phyloP scores from a whole-genome alignment of 2,329 filamentous ascomycete genomes.

The Bipolaris cookei region DNA sequence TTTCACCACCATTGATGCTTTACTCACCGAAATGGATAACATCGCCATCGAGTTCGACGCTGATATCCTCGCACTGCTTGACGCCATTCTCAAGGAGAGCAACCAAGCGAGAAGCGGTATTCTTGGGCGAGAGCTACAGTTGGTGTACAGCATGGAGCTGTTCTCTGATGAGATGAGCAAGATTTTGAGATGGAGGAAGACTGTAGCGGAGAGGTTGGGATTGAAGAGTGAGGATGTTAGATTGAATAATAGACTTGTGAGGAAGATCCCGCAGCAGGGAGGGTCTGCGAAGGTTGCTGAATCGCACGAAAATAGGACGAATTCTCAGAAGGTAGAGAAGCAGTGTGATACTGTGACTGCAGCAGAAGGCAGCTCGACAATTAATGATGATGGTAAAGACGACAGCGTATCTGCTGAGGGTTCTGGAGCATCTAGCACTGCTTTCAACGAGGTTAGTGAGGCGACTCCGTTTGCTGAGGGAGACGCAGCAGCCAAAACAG shows the following conservation, averaged over 20 bases:
- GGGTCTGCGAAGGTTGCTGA: not conserved
- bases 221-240: slow-evolving; percentile 11
- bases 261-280: not conserved
- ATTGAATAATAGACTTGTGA: not conserved
- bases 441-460: not conserved
- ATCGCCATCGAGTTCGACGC: slow-evolving; percentile 65
- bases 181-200: slow-evolving; percentile 40
- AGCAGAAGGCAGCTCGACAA: no score
- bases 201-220: slow-evolving; percentile 40
- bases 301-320: not conserved
- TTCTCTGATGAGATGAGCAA: slow-evolving; percentile 39
- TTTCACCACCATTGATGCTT: slow-evolving; percentile 59
- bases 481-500: not conserved
- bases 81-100: slow-evolving; percentile 42
- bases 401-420: not conserved
- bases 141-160: slow-evolving; percentile 47
- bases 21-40: slow-evolving; percentile 70
- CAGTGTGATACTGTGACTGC: not conserved
- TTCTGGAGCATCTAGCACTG: not conserved
- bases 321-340: not conserved
- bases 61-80: slow-evolving; percentile 53
- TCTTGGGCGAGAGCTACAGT: slow-evolving; percentile 35
- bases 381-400: not conserved
- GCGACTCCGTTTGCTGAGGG: not conserved
- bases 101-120: slow-evolving; percentile 29